Evolutionary conservation across 1,284 basidiomycete genomes (phyloP).

Genomic region (Kwoniella shivajii): DNA sequence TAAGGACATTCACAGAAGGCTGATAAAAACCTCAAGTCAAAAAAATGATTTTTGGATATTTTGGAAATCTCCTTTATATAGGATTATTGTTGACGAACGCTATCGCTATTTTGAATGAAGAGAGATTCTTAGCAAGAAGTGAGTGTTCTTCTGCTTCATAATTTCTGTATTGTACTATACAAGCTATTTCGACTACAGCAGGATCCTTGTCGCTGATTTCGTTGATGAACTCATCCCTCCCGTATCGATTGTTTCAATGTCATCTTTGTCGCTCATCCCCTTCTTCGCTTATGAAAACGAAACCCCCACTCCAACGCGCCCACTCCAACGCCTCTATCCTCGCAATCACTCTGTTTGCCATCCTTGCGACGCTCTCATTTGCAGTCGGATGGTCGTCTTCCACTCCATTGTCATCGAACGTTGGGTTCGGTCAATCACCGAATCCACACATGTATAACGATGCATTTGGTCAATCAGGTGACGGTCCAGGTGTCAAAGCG

Average conservation of each 20-base stretch:
- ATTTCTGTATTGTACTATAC: not conserved
- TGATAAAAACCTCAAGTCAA: not conserved
- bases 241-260: not conserved
- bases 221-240: too few species aligned
- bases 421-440: constrained; percentile 49
- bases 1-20: not conserved
- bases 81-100: constrained; percentile 83
- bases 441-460: constrained; percentile 39
- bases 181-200: too few species aligned
- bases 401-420: constrained; percentile 53
- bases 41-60: constrained; percentile 42
- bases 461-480: constrained; percentile 48
- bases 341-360: too few species aligned
- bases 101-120: constrained; percentile 90
- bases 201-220: not conserved
- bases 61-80: constrained; percentile 55
- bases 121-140: constrained; percentile 92
- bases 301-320: too few species aligned
- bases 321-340: too few species aligned
- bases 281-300: too few species aligned
- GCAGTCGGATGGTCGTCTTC: constrained; percentile 90
- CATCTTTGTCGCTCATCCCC: too few species aligned
- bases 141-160: constrained; percentile 47
- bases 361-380: too few species aligned
- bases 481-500: constrained; percentile 75